A percentile compares a stretch with the other conserved stretches of the same genome.
These are phyloP conservation scores for Begonia peltatifolia DNA, from an alignment of 306 rosid genomes.

Conservation along the genomic window DNA sequence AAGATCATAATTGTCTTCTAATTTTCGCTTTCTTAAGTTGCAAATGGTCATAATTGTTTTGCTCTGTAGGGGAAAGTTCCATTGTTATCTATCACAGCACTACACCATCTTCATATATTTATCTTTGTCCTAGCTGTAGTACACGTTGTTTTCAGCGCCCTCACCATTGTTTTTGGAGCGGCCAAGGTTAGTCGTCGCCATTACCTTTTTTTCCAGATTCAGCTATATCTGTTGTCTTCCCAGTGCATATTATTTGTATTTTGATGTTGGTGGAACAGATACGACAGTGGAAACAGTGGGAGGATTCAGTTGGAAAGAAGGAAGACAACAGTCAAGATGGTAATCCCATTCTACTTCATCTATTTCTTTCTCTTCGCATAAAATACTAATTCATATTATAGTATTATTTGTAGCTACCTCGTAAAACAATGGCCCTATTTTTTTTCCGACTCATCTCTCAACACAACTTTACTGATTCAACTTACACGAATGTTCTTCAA, in stretches of 20 bases:
- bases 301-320: constrained; percentile 15
- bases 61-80: constrained; percentile 19
- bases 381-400: too few relatives aligned
- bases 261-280: constrained; percentile 11
- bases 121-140: constrained; percentile 27
- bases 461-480: too few relatives aligned
- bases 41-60: neutral
- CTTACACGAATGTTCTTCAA: too few relatives aligned
- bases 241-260: neutral
- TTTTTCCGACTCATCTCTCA: too few relatives aligned
- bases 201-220: neutral
- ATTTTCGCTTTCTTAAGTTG: neutral
- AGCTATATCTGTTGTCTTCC: neutral
- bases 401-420: too few relatives aligned
- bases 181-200: constrained; percentile 8
- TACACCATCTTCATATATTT: constrained; percentile 30
- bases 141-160: constrained; percentile 22
- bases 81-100: constrained; percentile 16
- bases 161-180: constrained; percentile 22
- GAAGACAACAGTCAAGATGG: constrained; percentile 16
- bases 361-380: too few relatives aligned
- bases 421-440: too few relatives aligned
- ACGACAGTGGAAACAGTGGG: constrained; percentile 24
- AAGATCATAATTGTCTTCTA: neutral
- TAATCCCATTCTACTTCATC: neutral